These are phyloP conservation scores for Paraphaeosphaeria minitans DNA, from an alignment of 2,329 filamentous ascomycete species.

Conservation along the genomic window DNA sequence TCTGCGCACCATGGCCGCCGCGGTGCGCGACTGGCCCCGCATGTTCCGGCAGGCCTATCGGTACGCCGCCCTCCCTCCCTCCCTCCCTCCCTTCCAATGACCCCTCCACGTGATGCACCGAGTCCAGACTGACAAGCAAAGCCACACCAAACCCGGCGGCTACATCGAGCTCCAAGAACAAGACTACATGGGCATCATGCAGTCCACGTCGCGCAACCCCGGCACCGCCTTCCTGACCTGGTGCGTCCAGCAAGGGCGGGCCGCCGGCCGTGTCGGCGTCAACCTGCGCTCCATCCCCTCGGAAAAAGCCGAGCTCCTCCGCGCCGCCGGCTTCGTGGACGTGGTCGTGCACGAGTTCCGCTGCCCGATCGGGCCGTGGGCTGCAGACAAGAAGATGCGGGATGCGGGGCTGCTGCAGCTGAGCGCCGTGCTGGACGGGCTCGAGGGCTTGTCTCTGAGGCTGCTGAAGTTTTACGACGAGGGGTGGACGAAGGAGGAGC, in stretches of 20 bases:
- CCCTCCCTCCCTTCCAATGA: background rate
- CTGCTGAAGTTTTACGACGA: slow-evolving; percentile 30
- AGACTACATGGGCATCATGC: slow-evolving; percentile 29
- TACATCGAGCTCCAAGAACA: slow-evolving; percentile 38
- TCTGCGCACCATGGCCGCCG: slow-evolving; percentile 21
- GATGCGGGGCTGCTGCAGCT: slow-evolving; percentile 34
- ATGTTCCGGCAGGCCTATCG: slow-evolving; percentile 15
- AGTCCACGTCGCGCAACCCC: slow-evolving; percentile 23
- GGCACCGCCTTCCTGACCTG: slow-evolving; percentile 28
- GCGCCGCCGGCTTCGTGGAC: slow-evolving; percentile 29
- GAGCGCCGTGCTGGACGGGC: slow-evolving; percentile 36
- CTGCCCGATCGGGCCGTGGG: slow-evolving; percentile 30
- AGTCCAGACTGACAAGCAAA: background rate
- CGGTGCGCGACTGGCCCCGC: slow-evolving; percentile 19
- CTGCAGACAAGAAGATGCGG: slow-evolving; percentile 24
- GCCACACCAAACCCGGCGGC: slow-evolving; percentile 28
- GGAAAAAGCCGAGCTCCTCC: slow-evolving; percentile 16
- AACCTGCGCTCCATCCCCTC: slow-evolving; percentile 21
- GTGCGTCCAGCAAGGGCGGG: slow-evolving; percentile 27
- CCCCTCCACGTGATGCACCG: no score
- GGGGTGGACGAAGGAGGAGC: slow-evolving; percentile 32
- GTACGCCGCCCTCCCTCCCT: background rate
- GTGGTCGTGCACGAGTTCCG: slow-evolving; percentile 25
- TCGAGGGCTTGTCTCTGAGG: slow-evolving; percentile 32
- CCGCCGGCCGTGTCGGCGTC: slow-evolving; percentile 28